phyloP scores from a whole-genome alignment of 2,329 filamentous ascomycete genomes.

The Hymenoscyphus repandus region DNA sequence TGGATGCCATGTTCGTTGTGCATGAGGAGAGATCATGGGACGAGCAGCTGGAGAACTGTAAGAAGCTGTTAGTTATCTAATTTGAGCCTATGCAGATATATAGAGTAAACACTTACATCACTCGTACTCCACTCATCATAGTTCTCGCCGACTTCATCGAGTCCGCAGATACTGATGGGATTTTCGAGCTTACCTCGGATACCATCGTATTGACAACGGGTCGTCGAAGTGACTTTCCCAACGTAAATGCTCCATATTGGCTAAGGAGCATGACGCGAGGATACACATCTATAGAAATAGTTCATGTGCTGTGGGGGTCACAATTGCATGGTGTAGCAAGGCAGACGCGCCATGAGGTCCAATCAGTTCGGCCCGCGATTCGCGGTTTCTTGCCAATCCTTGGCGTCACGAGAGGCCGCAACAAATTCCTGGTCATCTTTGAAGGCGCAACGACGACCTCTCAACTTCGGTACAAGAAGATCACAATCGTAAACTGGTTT shows the following conservation, averaged over 20 bases:
- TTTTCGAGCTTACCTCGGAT: slow-evolving; percentile 13
- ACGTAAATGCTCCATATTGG: slow-evolving; percentile 32
- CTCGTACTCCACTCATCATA: slow-evolving; percentile 11
- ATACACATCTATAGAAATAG: neutral
- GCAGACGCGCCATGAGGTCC: slow-evolving; percentile 23
- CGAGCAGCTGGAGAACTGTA: slow-evolving; percentile 9
- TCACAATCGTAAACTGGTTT: too few species aligned
- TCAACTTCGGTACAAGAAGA: neutral
- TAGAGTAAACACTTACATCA: slow-evolving; percentile 17
- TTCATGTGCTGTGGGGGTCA: slow-evolving; percentile 2
- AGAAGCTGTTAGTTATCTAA: slow-evolving; percentile 5
- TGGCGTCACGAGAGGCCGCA: neutral
- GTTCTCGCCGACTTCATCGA: slow-evolving; percentile 18
- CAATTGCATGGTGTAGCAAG: slow-evolving; percentile 8
- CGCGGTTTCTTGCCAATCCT: neutral
- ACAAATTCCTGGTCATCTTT: neutral
- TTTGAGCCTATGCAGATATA: neutral
- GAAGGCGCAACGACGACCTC: neutral
- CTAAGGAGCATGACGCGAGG: slow-evolving; percentile 31
- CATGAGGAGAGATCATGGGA: slow-evolving; percentile 3
- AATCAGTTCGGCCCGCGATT: slow-evolving; percentile 8
- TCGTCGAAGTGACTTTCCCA: slow-evolving; percentile 25
- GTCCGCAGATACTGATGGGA: slow-evolving; percentile 9
- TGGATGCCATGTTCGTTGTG: slow-evolving; percentile 33
- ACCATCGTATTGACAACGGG: slow-evolving; percentile 19